Percentiles rank a stretch among this genome's conserved stretches.
Conservation (phyloP, 257 asterid genomes). For the Scutellaria baicalensis region DNA sequence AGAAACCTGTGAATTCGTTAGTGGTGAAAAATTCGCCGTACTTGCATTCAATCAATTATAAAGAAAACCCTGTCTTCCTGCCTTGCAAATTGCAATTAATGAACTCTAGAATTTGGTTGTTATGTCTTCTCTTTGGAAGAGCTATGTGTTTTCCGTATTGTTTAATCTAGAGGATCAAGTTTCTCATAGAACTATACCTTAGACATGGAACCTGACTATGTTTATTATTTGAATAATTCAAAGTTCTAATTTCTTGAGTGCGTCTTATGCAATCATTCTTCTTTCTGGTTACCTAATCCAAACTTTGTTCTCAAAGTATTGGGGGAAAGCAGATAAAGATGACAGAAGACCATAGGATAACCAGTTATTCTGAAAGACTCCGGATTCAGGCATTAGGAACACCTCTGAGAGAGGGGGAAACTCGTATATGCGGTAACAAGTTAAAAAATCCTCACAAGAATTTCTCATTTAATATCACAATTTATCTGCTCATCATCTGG, state of each 20-base stretch:
- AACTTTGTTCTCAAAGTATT: conserved; percentile 44
- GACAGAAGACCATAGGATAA: conserved; percentile 93
- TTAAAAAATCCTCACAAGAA: background rate
- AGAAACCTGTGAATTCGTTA: background rate
- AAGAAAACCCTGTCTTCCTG: background rate
- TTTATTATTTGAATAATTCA: background rate
- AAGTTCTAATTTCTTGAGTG: background rate
- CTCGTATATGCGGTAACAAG: conserved; percentile 77
- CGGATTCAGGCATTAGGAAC: conserved; percentile 73
- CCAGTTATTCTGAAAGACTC: conserved; percentile 69
- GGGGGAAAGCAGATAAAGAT: conserved; percentile 82
- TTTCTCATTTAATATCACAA: conserved; percentile 3
- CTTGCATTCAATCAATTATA: background rate
- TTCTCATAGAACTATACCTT: background rate
- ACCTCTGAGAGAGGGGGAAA: conserved; percentile 90
- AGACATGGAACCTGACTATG: background rate
- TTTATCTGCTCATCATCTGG: background rate
- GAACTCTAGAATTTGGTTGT: background rate
- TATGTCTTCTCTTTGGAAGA: too few species aligned
- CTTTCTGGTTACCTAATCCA: background rate
- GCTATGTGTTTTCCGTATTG: background rate
- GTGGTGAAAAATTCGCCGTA: background rate
- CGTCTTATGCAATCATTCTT: background rate
- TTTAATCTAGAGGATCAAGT: background rate
- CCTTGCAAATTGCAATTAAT: background rate